These are phyloP conservation scores for Leccinum pachyderme DNA, from an alignment of 1,284 basidiomycete genomes.

Conservation along the genomic window DNA sequence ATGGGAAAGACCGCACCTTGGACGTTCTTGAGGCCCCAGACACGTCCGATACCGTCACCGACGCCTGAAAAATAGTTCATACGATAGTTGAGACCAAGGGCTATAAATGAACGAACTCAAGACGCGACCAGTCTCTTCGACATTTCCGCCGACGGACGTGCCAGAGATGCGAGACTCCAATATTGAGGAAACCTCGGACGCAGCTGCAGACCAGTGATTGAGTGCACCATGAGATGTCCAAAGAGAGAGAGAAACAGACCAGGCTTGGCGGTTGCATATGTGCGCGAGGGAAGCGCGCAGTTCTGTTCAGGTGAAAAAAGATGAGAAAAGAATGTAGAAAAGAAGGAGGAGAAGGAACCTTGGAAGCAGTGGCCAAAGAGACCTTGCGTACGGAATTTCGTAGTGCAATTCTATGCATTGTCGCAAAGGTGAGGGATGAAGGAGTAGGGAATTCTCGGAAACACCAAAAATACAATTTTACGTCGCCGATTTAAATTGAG, in stretches of 20 bases:
- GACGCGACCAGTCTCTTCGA: conserved; percentile 98
- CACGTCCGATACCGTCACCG: conserved; percentile 99
- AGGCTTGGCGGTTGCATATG: conserved; percentile 98
- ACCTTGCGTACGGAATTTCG: conserved; percentile 78
- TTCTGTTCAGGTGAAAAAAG: conserved; percentile 43
- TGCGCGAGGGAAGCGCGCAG: conserved; percentile 60
- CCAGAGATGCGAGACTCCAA: conserved; percentile 98
- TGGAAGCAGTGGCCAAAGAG: conserved; percentile 63
- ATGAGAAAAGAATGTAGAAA: conserved; percentile 16
- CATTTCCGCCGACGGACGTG: conserved; percentile 85
- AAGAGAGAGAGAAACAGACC: conserved; percentile 52
- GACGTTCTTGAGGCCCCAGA: conserved; percentile 91
- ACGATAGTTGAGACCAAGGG: conserved; percentile 2
- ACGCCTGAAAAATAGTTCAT: conserved; percentile 62
- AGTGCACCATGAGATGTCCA: conserved; percentile 1
- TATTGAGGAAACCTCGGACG: conserved; percentile 98
- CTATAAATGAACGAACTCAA: conserved; percentile 65
- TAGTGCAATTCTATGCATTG: conserved; percentile 88
- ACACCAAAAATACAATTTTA: conserved; percentile 33
- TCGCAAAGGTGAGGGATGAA: conserved; percentile 43
- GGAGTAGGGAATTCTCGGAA: conserved; percentile 36
- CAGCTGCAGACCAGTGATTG: conserved; percentile 57
- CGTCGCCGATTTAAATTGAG: conserved; percentile 31
- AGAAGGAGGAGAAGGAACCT: conserved; percentile 43
- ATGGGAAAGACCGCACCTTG: conserved; percentile 62